Base-by-base conservation (phyloP, 2,329 filamentous ascomycete species). In the Penicillium capsulatum region DNA sequence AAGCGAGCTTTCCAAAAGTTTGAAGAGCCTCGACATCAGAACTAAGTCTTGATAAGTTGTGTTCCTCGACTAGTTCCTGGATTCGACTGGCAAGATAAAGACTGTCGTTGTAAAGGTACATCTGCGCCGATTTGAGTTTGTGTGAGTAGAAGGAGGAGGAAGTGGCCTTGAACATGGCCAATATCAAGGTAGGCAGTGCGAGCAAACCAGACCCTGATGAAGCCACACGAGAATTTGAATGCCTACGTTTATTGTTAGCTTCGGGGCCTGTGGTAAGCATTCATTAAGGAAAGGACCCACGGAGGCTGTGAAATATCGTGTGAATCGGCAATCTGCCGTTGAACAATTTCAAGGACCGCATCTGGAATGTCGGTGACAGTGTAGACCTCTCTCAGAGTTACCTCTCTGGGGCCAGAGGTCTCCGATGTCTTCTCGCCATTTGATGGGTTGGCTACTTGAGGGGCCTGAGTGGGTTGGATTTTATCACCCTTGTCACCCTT, bases 341-440 rank as follows among this genome's bases (percentile, higher is more conserved):
- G 52, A 35, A 74, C 60, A 29, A 72, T 61, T 3, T 55, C 51
- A n/a, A 72, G 47, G 9, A 97, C 80, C 3, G 82, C 79, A 45
- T 88, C 83, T 1, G 92, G 91, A 61, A 96, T 84, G 2, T 85
- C 84, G 0, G 91, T 96, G 36, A 95, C 85, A 42, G 82, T 86
- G 63, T 95, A 98, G 1, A 77, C 85, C 66, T 98, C 92, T 45
- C 76, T 84, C 31, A 97, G 68, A 0, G 86, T 84, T 43, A 97
- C 69, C 58, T 92, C 84, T 39, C 80, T 73, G 7, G 71, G 44
- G 28, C 50, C 39, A 11, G 38, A 13, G 17, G 41, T 32, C 38
- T 53, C 24, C 14, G 43, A 35, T 30, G 43, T 37, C 17, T 48
- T 46, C 14, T 47, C 45, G 19, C 45, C 52, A 28, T 56, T 53